A percentile compares a stretch with the other conserved stretches of the same genome.
These are phyloP conservation scores for Daedaleopsis sinensis DNA, from an alignment of 768 basidiomycete genomes.

Conservation along the genomic window DNA sequence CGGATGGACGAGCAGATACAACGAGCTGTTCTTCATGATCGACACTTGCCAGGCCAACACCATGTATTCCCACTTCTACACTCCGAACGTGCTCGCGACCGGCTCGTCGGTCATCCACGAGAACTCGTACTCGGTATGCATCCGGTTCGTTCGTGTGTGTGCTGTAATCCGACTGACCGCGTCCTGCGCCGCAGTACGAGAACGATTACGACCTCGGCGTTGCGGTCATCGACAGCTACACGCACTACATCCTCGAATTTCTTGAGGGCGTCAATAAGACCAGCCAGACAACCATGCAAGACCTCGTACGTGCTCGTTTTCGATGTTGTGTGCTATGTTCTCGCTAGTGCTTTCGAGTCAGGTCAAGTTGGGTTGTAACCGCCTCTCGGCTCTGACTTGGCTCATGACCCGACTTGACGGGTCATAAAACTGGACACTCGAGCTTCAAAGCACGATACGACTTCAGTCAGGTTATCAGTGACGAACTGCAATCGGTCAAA, in stretches of 20 bases:
- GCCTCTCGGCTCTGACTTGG: no score
- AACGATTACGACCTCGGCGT: constrained; percentile 95
- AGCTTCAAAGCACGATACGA: no score
- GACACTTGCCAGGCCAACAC: constrained; percentile 98
- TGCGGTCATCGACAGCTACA: constrained; percentile 93
- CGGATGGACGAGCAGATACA: constrained; percentile 58
- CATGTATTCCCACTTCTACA: constrained; percentile 92
- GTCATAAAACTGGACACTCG: no score
- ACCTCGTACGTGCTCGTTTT: constrained; percentile 61
- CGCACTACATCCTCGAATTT: constrained; percentile 88
- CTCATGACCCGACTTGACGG: no score
- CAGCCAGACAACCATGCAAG: constrained; percentile 73
- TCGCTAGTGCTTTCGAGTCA: no score
- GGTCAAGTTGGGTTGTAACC: no score
- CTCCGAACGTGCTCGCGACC: constrained; percentile 89
- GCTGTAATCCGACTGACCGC: not conserved
- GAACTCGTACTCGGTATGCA: constrained; percentile 88
- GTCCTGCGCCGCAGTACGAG: constrained; percentile 61
- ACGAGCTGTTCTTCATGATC: constrained; percentile 97
- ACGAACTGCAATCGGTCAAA: no score
- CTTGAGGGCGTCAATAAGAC: constrained; percentile 96
- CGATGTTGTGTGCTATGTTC: not conserved
- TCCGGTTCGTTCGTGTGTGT: not conserved
- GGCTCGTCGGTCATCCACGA: constrained; percentile 84
- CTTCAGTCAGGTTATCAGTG: no score